Base-by-base conservation (phyloP, 2,329 filamentous ascomycete species). In the Ophiostoma ulmi region DNA sequence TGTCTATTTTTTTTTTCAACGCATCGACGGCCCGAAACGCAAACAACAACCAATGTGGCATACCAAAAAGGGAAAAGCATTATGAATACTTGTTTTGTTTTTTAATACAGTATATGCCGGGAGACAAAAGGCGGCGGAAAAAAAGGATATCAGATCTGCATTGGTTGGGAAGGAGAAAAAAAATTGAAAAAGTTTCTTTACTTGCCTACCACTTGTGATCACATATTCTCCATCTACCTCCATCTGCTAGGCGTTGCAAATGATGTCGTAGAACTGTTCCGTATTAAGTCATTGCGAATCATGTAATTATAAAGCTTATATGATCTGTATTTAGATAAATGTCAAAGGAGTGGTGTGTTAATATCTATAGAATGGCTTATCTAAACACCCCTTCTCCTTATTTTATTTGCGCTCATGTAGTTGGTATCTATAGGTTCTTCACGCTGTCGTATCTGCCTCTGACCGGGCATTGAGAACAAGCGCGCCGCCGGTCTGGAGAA, bases 401-500 rank as follows among this genome's bases (percentile, higher is more conserved):
- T 58, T 58, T 26, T 58, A 14, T 58, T 13, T 20, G 44, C 17
- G 17, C 17, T 20, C 44, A n/a, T 20, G 38, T 39, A 39, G 38
- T 17, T 48, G 44, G 11, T 58, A 58, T 26, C n/a, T 11, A 4
- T 10, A 58, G n/a, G n/a, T 13, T 58, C n/a, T 58, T 67, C n/a
- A 31, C 26, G 17, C 5, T 8, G 5, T 17, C 63, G 35, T 5
- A 4, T 22, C 10, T 74, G 70, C 75, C 63, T 65, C 63, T 13
- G 63, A n/a, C 36, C 63, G 63, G 2, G 63, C 63, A 65, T 8
- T 73, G 41, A 77, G 35, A 1, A 86, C 77, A 44, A 84, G 73
- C 74, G 82, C 78, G 0, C 83, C 83, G 0, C 87, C 87, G 55
- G 83, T 80, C 70, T 78, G 81, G 63, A 89, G 75, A 55, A 88